Evolutionary conservation across 1,139 yeast species (phyloP).

Genomic region (Blastobotrys indianensis): DNA sequence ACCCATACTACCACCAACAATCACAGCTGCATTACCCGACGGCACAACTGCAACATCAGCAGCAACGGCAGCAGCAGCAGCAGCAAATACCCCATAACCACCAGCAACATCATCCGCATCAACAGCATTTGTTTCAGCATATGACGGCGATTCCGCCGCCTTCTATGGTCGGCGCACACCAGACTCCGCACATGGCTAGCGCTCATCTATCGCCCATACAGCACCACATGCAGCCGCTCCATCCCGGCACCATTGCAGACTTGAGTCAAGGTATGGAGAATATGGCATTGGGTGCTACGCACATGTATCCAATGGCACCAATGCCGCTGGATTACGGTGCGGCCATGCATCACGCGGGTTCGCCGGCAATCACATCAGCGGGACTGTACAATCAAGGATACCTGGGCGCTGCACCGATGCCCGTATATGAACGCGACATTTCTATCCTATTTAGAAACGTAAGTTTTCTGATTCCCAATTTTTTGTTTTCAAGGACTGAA

Average conservation of each 20-base stretch:
- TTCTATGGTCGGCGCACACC: too few relatives aligned
- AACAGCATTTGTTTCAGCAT: not conserved
- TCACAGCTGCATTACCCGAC: too few relatives aligned
- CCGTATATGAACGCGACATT: constrained; percentile 8
- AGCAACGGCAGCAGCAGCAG: not conserved
- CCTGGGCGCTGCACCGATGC: constrained; percentile 2
- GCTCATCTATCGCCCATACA: too few relatives aligned
- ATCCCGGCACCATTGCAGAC: not conserved
- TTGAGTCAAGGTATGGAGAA: constrained; percentile 3
- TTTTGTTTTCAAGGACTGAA: not conserved
- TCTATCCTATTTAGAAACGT: constrained; percentile 9
- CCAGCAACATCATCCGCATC: constrained; percentile 1
- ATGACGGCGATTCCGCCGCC: too few relatives aligned
- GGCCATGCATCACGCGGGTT: not conserved
- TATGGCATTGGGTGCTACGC: constrained; percentile 4
- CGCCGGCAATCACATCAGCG: constrained; percentile 4
- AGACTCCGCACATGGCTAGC: too few relatives aligned
- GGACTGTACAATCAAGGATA: constrained; percentile 1
- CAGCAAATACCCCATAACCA: not conserved
- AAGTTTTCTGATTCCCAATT: not conserved
- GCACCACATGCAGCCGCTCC: too few relatives aligned
- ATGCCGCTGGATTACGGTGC: constrained; percentile 1
- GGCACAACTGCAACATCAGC: too few relatives aligned
- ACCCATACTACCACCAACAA: too few relatives aligned
- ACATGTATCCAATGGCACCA: constrained; percentile 7